Evolutionary conservation across 2,329 filamentous ascomycete species (phyloP).

Genomic region (Claviceps digitariae): DNA sequence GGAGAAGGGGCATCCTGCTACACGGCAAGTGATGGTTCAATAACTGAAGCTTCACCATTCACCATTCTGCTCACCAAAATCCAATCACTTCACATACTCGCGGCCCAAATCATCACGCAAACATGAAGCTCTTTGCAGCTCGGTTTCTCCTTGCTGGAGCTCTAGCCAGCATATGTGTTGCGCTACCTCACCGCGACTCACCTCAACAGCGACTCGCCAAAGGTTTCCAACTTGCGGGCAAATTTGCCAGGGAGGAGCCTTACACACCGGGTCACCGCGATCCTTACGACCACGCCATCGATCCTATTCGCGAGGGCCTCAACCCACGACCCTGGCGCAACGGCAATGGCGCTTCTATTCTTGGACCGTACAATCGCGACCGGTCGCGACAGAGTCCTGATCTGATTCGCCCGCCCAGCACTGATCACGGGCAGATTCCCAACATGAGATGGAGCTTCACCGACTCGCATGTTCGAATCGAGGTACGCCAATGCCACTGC

Average conservation of each 20-base stretch:
- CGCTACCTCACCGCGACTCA: slow-evolving; percentile 30
- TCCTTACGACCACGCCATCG: slow-evolving; percentile 48
- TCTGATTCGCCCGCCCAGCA: slow-evolving; percentile 56
- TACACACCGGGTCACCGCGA: slow-evolving; percentile 48
- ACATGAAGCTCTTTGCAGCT: slow-evolving; percentile 14
- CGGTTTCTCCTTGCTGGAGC: slow-evolving; percentile 16
- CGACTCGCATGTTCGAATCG: slow-evolving; percentile 49
- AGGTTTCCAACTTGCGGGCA: slow-evolving; percentile 31
- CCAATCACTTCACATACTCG: neutral
- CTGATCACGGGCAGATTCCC: slow-evolving; percentile 54
- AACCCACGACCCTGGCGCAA: slow-evolving; percentile 53
- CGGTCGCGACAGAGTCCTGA: slow-evolving; percentile 59
- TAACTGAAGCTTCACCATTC: neutral
- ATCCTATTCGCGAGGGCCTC: slow-evolving; percentile 44
- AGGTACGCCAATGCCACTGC: slow-evolving; percentile 26
- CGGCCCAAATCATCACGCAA: neutral
- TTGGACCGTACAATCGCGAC: slow-evolving; percentile 56
- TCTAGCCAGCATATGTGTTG: slow-evolving; percentile 9
- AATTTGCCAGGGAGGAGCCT: slow-evolving; percentile 28
- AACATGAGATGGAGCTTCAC: slow-evolving; percentile 64
- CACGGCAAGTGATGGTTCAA: neutral
- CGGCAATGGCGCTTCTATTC: slow-evolving; percentile 49
- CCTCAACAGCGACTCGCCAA: slow-evolving; percentile 40
- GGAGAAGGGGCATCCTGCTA: neutral
- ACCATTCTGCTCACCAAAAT: too few species aligned